A percentile compares a stretch with the other conserved stretches of the same genome.
These are phyloP conservation scores for Mayamaea pseudoterrestris DNA, from an alignment of 108 stramenopile genomes.

Conservation along the genomic window DNA sequence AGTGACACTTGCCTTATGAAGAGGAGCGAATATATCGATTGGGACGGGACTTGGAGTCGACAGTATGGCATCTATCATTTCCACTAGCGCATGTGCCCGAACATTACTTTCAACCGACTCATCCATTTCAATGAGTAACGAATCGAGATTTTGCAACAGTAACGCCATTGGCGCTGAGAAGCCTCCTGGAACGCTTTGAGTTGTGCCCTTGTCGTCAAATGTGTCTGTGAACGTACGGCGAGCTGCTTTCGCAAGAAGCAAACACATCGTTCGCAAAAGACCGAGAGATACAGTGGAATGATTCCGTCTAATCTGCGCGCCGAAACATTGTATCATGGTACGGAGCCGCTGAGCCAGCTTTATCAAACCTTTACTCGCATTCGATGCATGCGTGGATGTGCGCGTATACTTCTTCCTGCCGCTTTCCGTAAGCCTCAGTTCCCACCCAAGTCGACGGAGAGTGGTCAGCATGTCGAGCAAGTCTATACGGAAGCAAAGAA, in stretches of 20 bases:
- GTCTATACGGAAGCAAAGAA: constrained; percentile 23
- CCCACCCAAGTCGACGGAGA: constrained; percentile 22
- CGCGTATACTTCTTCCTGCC: constrained; percentile 29
- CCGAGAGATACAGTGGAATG: constrained; percentile 25
- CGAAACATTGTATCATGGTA: constrained; percentile 17
- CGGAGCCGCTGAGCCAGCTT: constrained; percentile 16
- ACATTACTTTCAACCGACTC: constrained; percentile 18
- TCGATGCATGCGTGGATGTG: constrained; percentile 17
- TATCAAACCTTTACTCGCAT: constrained; percentile 11
- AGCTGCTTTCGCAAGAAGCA: constrained; percentile 11
- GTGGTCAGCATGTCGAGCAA: constrained; percentile 24
- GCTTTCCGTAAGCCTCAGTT: constrained; percentile 29
- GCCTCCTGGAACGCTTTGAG: not conserved
- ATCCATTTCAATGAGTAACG: not conserved
- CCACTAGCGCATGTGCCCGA: constrained; percentile 27
- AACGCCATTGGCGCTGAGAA: not conserved
- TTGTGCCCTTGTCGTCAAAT: not conserved
- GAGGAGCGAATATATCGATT: constrained; percentile 7
- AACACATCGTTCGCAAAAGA: constrained; percentile 17
- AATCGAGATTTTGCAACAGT: not conserved
- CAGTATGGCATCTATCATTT: constrained; percentile 30
- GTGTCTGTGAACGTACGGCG: constrained; percentile 13
- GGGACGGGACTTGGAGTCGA: constrained; percentile 31
- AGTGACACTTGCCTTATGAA: constrained; percentile 3
- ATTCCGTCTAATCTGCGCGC: constrained; percentile 19